phyloP scores from a whole-genome alignment of 345 rosid genomes.

The Eutrema japonicum region DNA sequence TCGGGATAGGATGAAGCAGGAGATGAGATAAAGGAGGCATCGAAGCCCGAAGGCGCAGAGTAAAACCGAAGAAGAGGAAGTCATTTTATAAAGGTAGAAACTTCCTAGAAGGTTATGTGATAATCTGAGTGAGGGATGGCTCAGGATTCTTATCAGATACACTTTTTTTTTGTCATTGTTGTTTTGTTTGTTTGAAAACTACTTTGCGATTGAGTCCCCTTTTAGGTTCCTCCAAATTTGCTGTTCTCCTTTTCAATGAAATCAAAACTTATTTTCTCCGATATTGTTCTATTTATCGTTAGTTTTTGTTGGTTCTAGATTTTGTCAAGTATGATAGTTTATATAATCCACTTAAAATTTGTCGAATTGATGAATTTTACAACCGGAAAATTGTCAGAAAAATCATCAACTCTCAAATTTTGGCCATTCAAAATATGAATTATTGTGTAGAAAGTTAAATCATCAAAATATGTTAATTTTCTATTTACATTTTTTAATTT shows the following conservation, averaged over 20 bases:
- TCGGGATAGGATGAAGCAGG: conserved; percentile 44
- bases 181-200: conserved; percentile 50
- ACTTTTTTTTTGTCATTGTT: conserved; percentile 54
- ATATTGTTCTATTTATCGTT: background rate
- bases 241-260: background rate
- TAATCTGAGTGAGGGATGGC: conserved; percentile 59
- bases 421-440: no score
- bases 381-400: no score
- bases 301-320: no score
- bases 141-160: conserved; percentile 69
- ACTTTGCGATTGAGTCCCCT: conserved; percentile 14
- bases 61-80: conserved; percentile 24
- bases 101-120: conserved; percentile 42
- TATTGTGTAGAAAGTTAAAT: no score
- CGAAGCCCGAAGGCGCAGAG: conserved; percentile 38
- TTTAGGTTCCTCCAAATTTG: background rate
- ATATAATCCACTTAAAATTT: background rate
- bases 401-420: no score
- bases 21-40: conserved; percentile 47
- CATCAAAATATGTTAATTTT: no score
- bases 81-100: conserved; percentile 29
- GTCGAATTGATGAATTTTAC: no score
- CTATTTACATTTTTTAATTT: no score
- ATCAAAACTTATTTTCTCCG: background rate
- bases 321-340: background rate